Conservation (phyloP, 2,329 filamentous ascomycete genomes). For the Dryadomyces sulphureus region DNA sequence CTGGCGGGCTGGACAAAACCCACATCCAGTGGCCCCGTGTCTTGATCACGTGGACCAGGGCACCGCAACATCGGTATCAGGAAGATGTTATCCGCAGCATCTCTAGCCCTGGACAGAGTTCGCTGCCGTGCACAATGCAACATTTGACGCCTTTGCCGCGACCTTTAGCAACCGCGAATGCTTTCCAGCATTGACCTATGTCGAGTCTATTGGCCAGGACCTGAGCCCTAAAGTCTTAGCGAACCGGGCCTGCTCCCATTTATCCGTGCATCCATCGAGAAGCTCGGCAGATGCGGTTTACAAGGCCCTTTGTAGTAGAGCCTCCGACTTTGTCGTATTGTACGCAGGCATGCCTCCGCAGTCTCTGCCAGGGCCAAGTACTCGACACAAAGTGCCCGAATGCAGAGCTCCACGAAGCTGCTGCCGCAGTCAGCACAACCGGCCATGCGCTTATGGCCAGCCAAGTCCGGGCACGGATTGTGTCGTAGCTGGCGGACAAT, state of each 20-base stretch:
- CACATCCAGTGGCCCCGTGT: too few species aligned
- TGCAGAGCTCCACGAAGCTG: neutral
- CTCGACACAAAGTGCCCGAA: constrained; percentile 6
- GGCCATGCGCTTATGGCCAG: neutral
- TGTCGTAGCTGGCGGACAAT: neutral
- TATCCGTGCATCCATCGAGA: neutral
- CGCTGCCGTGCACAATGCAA: neutral
- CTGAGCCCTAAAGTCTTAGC: neutral
- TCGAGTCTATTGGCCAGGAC: neutral
- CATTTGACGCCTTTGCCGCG: neutral
- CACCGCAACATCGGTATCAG: too few species aligned
- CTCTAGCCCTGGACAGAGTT: constrained; percentile 2
- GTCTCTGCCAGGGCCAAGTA: neutral
- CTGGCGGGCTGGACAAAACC: too few species aligned
- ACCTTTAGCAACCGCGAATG: neutral
- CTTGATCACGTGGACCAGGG: too few species aligned
- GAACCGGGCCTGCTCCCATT: neutral
- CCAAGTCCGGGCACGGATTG: neutral
- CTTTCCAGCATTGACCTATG: neutral
- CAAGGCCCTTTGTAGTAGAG: neutral
- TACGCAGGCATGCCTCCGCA: constrained; percentile 4
- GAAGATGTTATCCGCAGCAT: neutral
- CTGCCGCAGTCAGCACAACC: neutral
- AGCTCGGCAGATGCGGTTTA: neutral
- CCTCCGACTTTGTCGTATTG: constrained; percentile 2